Evolutionary conservation across 192 early-diverging fungal species (phyloP), one percentile per base, ranked within the genome.

Genomic region (Backusella liffmaniae): DNA sequence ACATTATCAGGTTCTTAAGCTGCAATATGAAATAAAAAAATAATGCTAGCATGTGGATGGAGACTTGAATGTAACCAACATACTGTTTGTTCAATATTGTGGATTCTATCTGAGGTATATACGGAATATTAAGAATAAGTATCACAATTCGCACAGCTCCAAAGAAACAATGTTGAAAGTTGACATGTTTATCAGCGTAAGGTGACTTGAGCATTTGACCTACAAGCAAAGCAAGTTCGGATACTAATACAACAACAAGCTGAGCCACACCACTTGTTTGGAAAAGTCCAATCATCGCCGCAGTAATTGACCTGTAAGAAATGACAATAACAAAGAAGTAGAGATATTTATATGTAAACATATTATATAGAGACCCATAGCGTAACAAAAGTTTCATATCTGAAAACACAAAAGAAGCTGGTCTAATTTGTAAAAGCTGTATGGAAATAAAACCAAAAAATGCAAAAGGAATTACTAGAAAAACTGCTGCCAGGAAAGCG

Each of bases 361-460:
- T 82, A 74, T 84, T 87, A 72, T 87, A 87, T 8, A 87, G 46
- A 12, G 84, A 72, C 9, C 86, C 86, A 30, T 82, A 86, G 10
- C 82, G 81, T 35, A 85, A 77, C 4, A 87, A 51, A 12, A 80
- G 72, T 5, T 72, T 76, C 10, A 81, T 71, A 44, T 87, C 84
- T 9, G 81, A 77, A 65, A 80, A 84, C 8, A 85, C 67, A 3
- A 79, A 46, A 7, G 78, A 72, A 18, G 70, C 62, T 30, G 79
- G 72, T 1, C 79, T 79, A 23, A 83, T 80, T 8, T 73, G 78
- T 9, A 85, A 76, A 12, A 86, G 77, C 39, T 74, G 72, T 59
- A 85, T 79, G 5, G 81, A 82, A 30, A 87, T 32, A 37, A 78
- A 76, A 32, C 80, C 73, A 1, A 70, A 77, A 2, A 74, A 69